phyloP scores from a whole-genome alignment of 176 grass and related monocot species.

The Oryza brachyantha region DNA sequence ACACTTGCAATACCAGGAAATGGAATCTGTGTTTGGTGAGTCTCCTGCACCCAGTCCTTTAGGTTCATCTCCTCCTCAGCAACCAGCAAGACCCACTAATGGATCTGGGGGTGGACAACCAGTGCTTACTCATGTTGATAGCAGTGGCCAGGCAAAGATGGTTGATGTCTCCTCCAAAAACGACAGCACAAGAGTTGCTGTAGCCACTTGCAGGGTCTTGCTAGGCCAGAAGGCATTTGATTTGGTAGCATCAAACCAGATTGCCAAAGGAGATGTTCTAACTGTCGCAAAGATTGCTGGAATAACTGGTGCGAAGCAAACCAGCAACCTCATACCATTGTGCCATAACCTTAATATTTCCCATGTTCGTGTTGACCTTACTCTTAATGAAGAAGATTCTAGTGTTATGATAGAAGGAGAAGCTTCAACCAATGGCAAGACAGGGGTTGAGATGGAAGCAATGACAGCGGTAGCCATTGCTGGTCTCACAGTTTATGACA shows the following conservation, averaged over 20 bases:
- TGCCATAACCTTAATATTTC: constrained; percentile 85
- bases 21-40: constrained; percentile 85
- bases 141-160: constrained; percentile 73
- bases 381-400: constrained; percentile 74
- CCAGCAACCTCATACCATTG: constrained; percentile 72
- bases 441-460: constrained; percentile 95
- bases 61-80: constrained; percentile 51
- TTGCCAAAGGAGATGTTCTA: constrained; percentile 90
- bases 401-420: constrained; percentile 88
- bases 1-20: constrained; percentile 55
- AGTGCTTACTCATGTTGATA: constrained; percentile 69
- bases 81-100: constrained; percentile 5
- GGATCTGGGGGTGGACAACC: constrained; percentile 7
- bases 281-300: constrained; percentile 93
- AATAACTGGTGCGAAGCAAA: constrained; percentile 95
- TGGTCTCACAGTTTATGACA: constrained; percentile 86
- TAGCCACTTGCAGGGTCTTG: constrained; percentile 82
- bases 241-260: constrained; percentile 90
- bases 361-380: constrained; percentile 83
- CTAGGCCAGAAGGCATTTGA: constrained; percentile 66
- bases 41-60: constrained; percentile 57
- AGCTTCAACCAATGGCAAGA: constrained; percentile 59
- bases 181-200: constrained; percentile 66
- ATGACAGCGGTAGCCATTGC: constrained; percentile 82
- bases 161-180: constrained; percentile 81